These are phyloP conservation scores for Endocarpon pusillum DNA, from an alignment of 495 filamentous ascomycete genomes.

Conservation along the genomic window DNA sequence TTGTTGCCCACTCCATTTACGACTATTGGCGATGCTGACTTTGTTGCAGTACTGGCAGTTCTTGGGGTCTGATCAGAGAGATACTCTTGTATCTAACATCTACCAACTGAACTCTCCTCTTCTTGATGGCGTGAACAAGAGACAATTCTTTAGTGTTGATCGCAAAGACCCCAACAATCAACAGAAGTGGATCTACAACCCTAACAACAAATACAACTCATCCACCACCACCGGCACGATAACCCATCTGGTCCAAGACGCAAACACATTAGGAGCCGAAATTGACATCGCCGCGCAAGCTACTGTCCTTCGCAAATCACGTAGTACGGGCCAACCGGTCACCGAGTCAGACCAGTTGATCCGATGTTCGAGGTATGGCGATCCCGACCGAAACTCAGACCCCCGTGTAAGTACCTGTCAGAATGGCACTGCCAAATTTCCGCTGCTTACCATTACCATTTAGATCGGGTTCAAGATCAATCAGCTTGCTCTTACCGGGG, in stretches of 20 bases:
- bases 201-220: conserved; percentile 5
- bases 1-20: not conserved
- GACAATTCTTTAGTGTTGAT: conserved; percentile 4
- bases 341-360: conserved; percentile 6
- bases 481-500: not conserved
- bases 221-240: conserved; percentile 5
- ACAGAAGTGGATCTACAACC: conserved; percentile 7
- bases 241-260: conserved; percentile 5
- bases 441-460: not conserved
- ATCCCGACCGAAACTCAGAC: conserved; percentile 7
- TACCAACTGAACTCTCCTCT: conserved; percentile 4
- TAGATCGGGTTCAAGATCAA: conserved; percentile 7
- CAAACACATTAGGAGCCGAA: conserved; percentile 7
- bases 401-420: conserved; percentile 4
- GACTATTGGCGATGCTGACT: not conserved
- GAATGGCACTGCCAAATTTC: not conserved
- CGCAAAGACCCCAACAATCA: conserved; percentile 5
- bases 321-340: conserved; percentile 1
- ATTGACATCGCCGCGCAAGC: conserved; percentile 11
- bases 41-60: conserved; percentile 7
- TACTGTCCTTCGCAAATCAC: conserved; percentile 6
- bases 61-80: conserved; percentile 3
- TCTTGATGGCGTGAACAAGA: not conserved
- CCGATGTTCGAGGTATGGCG: conserved; percentile 8
- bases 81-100: not conserved